Conservation (phyloP, 2,329 filamentous ascomycete genomes). For the Aureobasidium sp. region DNA sequence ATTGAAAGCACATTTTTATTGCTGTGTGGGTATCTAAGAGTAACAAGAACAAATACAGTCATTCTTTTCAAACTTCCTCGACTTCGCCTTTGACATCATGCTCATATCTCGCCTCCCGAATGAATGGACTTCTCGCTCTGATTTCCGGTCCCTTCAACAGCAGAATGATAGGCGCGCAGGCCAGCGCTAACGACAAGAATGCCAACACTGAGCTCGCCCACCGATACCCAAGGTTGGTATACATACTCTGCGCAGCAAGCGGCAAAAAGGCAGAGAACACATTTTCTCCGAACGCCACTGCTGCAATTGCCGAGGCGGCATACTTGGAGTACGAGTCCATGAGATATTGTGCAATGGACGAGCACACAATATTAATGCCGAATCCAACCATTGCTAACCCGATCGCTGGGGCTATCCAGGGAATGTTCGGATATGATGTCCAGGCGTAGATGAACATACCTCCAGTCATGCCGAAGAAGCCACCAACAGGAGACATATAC, state of each 20-base stretch:
- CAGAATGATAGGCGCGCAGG: conserved; percentile 40
- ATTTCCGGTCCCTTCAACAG: conserved; percentile 29
- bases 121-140: conserved; percentile 29
- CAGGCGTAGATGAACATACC: conserved; percentile 48
- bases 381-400: conserved; percentile 44
- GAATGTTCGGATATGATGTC: conserved; percentile 37
- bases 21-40: not conserved
- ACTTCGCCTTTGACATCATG: conserved; percentile 4
- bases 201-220: conserved; percentile 45
- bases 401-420: conserved; percentile 43
- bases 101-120: conserved; percentile 20
- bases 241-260: conserved; percentile 42
- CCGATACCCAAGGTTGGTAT: conserved; percentile 40
- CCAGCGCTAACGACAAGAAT: conserved; percentile 38
- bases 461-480: conserved; percentile 40
- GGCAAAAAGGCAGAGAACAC: conserved; percentile 42
- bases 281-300: conserved; percentile 44
- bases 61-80: not conserved
- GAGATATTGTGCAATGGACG: conserved; percentile 42
- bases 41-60: not conserved
- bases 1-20: not conserved
- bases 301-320: conserved; percentile 43
- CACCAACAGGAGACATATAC: conserved; percentile 37
- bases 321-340: conserved; percentile 45
- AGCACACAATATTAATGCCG: conserved; percentile 42